Evolutionary conservation across 768 basidiomycete genomes (phyloP).

Genomic region (Floccularia luteovirens): DNA sequence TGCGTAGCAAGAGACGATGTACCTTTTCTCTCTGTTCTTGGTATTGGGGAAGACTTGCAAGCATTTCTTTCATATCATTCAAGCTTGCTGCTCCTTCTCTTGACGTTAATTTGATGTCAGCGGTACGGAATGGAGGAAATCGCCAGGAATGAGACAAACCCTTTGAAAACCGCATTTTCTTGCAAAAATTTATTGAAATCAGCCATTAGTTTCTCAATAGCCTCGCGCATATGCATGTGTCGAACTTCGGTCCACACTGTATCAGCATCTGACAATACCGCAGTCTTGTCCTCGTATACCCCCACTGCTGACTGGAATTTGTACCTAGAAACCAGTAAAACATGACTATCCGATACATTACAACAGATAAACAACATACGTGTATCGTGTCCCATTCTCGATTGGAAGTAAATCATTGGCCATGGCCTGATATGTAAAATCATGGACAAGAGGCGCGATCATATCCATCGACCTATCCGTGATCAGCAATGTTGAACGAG

Average conservation of each 20-base stretch:
- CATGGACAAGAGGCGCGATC: constrained; percentile 85
- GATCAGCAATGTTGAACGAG: constrained; percentile 78
- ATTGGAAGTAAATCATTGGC: constrained; percentile 90
- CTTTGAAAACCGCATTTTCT: constrained; percentile 92
- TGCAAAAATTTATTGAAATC: constrained; percentile 93
- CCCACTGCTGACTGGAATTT: constrained; percentile 90
- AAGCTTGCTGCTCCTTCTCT: constrained; percentile 80
- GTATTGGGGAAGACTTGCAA: constrained; percentile 89
- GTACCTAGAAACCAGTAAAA: constrained; percentile 44
- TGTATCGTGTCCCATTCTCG: constrained; percentile 79
- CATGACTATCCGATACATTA: constrained; percentile 5
- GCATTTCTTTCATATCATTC: constrained; percentile 99
- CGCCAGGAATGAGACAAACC: constrained; percentile 37
- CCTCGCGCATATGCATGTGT: constrained; percentile 98
- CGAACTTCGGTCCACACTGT: constrained; percentile 88
- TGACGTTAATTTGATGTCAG: constrained; percentile 2
- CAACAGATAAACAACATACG: constrained; percentile 40
- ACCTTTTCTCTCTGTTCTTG: constrained; percentile 95
- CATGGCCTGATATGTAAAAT: constrained; percentile 99
- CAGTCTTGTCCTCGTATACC: constrained; percentile 81
- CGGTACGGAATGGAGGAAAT: neutral
- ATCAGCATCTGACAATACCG: constrained; percentile 80
- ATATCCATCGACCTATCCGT: constrained; percentile 97
- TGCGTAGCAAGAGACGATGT: constrained; percentile 5
- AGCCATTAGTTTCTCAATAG: constrained; percentile 93